Evolutionary conservation across 805 yeast genomes (phyloP).

Genomic region (Saccharomycopsis sp.): DNA sequence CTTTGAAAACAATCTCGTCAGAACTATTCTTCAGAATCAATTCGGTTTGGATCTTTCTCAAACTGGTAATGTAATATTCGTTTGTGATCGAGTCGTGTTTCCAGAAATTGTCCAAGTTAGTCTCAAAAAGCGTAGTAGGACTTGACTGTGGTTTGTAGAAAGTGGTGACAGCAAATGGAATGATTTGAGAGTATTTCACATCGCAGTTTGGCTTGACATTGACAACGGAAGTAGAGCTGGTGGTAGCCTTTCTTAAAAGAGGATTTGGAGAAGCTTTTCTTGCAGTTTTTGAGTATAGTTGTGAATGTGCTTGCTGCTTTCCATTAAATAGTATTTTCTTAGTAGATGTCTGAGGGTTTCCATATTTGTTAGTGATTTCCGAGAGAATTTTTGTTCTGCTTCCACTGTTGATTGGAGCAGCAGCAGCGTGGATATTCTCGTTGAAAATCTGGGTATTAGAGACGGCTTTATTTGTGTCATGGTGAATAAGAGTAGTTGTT

Average conservation of each 20-base stretch:
- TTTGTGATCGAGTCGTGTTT: not conserved
- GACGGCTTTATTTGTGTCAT: not conserved
- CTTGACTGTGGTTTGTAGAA: not conserved
- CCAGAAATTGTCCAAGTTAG: not conserved
- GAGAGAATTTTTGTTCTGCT: slow-evolving; percentile 6
- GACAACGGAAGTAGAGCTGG: not conserved
- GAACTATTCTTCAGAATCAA: not conserved
- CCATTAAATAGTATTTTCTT: slow-evolving; percentile 1
- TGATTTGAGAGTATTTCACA: not conserved
- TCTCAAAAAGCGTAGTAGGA: not conserved
- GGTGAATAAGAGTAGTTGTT: not conserved
- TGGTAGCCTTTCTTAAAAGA: not conserved
- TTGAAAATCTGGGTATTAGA: not conserved
- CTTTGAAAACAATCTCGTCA: not conserved
- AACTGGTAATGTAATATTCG: not conserved
- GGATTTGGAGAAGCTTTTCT: not conserved
- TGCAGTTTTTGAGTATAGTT: not conserved
- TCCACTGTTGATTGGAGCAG: not conserved
- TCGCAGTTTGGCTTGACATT: not conserved
- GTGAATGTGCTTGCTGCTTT: not conserved
- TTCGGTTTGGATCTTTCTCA: not conserved
- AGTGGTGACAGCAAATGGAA: not conserved
- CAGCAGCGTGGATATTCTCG: not conserved
- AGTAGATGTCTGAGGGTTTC: not conserved
- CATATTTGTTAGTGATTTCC: slow-evolving; percentile 12